phyloP scores from a whole-genome alignment of 306 rosid species.

The Trifolium subterraneum region DNA sequence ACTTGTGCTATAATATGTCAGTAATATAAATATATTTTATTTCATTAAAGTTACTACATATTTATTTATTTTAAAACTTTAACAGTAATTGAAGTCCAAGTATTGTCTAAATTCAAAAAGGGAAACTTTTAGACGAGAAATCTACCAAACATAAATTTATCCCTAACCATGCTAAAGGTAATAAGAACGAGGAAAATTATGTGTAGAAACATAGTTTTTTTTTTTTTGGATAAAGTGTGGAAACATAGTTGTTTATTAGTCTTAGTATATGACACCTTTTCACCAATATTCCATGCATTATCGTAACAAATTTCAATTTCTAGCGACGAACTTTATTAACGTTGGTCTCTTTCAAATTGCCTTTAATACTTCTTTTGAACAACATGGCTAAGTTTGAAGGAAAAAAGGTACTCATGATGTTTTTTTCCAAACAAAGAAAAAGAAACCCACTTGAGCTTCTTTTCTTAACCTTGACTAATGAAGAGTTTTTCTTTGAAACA shows the following conservation, averaged over 20 bases:
- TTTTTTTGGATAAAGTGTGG: no score
- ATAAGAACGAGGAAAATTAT: constrained; percentile 8
- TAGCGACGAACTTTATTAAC: constrained; percentile 52
- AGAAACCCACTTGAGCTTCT: constrained; percentile 46
- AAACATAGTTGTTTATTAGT: constrained; percentile 7
- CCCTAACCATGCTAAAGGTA: constrained; percentile 2
- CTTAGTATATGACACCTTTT: constrained; percentile 31
- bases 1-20: no score
- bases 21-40: no score
- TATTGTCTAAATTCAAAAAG: constrained; percentile 23
- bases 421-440: constrained; percentile 47
- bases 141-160: neutral
- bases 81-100: constrained; percentile 12
- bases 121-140: constrained; percentile 3
- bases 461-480: constrained; percentile 61
- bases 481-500: constrained; percentile 51
- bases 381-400: constrained; percentile 18
- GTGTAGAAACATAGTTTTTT: constrained; percentile 10
- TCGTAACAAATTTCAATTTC: constrained; percentile 50
- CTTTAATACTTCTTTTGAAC: constrained; percentile 58
- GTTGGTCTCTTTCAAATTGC: constrained; percentile 45
- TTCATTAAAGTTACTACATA: no score
- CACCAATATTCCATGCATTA: constrained; percentile 30
- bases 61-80: no score
- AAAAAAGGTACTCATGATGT: constrained; percentile 42